Evolutionary conservation across 1,139 yeast genomes (phyloP), one percentile per base, ranked within the genome.

Genomic region (Meyerozyma sp.): DNA sequence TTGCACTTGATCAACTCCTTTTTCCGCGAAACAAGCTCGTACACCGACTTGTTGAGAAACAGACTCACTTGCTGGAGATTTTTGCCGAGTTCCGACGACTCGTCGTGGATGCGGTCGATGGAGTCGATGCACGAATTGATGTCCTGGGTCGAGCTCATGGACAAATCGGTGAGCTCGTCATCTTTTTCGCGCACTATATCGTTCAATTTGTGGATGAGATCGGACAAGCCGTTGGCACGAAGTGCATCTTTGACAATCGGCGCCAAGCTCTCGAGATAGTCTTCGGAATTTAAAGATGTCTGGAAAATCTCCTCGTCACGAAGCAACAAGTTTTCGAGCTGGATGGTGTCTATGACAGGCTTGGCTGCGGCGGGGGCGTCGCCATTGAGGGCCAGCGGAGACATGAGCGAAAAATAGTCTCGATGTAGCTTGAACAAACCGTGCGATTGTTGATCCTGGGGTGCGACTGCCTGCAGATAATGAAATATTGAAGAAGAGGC

Each of bases 221-320:
- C 81, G 7, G 81, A 72, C 28, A 87, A 69, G 0, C 81, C 73
- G 50, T 81, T 73, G 20, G 72, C 65, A 42, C 68, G 68, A 43
- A 88, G 64, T n/a, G 91, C 84, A 18, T 81, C 78, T 54, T 79
- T 81, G 48, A 88, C 74, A n/a, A 86, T 75, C 1, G 95, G 95
- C 2, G 90, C 87, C 47, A 88, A 70, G 61, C 85, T 88, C 51
- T 88, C 95, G 36, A 88, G 64, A 57, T 83, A 85, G 54, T 85
- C 91, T 44, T 82, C 87, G 1, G 89, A 79, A 42, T 74, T 70
- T 32, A 80, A 59, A 1, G 82, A 72, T 1, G 75, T 68, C 47
- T 70, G 75, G 52, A 71, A 73, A 38, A 72, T 67, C 49, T 72
- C 77, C 40, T 72, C 77, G 50, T 73, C 75, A 40, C 76, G 59